Base-by-base conservation (phyloP, 1,284 basidiomycete genomes). In the Moesziomyces parantarcticus region DNA sequence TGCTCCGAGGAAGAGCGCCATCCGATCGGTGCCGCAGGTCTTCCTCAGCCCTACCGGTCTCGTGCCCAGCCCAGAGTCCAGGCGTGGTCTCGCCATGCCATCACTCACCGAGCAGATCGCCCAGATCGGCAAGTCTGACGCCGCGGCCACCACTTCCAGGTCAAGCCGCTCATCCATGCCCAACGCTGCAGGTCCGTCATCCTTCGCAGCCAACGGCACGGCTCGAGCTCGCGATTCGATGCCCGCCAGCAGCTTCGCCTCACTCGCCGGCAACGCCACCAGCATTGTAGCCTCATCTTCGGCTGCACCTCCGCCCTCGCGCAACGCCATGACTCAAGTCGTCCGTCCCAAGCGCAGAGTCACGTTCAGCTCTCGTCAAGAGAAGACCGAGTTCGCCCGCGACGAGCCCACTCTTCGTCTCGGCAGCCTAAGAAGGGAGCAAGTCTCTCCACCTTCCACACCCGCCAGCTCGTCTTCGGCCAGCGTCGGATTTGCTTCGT, bases 1-100 rank as follows among this genome's bases (percentile, higher is more conserved):
- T 18, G 62, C 58, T 45, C 78, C 78, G 1, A 58, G 78, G 51
- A 80, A 80, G 66, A 76, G 73, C 36, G 74, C 78, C 49, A 75
- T 80, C 46, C 70, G 74, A 48, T 59, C 72, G 25, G 75, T 75
- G 16, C 78, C 76, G 1, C 78, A 80, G 32, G 66, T 80, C 39
- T 80, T 80, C 40, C 56, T 68, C 42, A 80, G 78, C 40, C 78
- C 78, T 0, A 80, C 78, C 11, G 66, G 62, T 41, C 78, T 80
- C 18, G 66, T 75, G 0, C 75, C 77, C 11, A 79, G 74, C 32
- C 73, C 75, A 8, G 66, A 69, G 32, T 69, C 71, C 22, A 57
- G 71, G 29, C 61, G 58, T 29, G 66, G 66, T 21, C 61, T 69
- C 5, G 18, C 65, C 4, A 60, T 73, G 60, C 60, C 65, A 10